Evolutionary conservation across 257 asterid genomes (phyloP), one percentile per base, ranked within the genome.

Genomic region (Paraleonurus japonicus): DNA sequence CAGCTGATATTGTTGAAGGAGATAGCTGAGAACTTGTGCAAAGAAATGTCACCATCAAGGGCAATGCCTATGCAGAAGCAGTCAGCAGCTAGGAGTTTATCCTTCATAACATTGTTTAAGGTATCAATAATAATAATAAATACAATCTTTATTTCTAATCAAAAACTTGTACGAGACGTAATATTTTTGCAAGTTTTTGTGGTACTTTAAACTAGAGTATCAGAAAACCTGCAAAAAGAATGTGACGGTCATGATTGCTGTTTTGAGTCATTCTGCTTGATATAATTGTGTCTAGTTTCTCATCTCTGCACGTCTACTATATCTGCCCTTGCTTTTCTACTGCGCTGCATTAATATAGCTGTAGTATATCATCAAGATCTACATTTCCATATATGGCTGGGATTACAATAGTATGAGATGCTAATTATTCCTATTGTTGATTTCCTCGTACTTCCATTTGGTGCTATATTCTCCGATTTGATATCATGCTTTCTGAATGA

Each of bases 11-110:
- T 95, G 80, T 74, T 92, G 89, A 92, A 89, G 85, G 98, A 95
- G 86, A 95, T 95, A 45, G 99, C 99, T 81, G 95, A 90, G 82
- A 86, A 90, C 78, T 67, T 92, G 80, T 89, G 92, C 77, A 90
- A 90, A 81, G 97, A 88, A 41, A 89, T 85, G 92, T 61, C 96
- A 50, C 89, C 93, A 23, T 51, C 87, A 54, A 82, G 58, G 70
- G 82, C 69, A 71, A 75, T 60, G 82, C 86, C 80, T 63, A 79
- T 75, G 71, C 82, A 77, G 77, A 92, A 90, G 84, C 80, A 84
- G 76, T 81, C 94, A 0, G 50, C 39, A 33, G 30, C 75, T 17
- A 78, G 76, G 73, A 84, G 85, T 72, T 74, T 83, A 54, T 82
- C 95, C 17, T 80, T 81, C 74, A 13, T 78, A 28, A 80, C 96